Base-by-base conservation (phyloP, 73 alveolate genomes). In the Paramecium primaurelia region DNA sequence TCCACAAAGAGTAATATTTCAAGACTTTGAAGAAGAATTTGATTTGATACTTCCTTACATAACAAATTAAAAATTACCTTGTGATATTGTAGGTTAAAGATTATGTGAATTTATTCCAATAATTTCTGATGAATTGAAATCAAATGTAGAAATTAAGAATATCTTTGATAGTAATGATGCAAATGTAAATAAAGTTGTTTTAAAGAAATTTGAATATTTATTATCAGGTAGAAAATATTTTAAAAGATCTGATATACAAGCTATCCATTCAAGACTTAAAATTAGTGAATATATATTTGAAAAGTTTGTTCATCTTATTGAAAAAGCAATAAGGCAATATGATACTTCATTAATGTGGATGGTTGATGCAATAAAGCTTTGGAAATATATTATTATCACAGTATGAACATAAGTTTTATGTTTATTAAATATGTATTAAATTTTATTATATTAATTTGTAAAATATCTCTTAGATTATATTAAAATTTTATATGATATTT, bases 141-240 rank as follows among this genome's bases (percentile, higher is more conserved):
- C 84, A 32, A 64, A 64, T 64, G 42, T 64, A 64, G 84, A 64
- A 11, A 20, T 64, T 64, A 28, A 34, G 30, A 64, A 64, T 12
- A 34, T 64, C 12, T 64, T 64, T 40, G 59, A 73, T 73, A 37
- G 59, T 10, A 73, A 73, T 73, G 87, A 73, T 14, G 87, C 22
- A 30, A 40, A 73, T 38, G 59, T 73, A 3, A 40, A 38, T 73
- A 73, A 18, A 34, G 40, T 10, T 73, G 37, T 73, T 38, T 34
- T 37, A 44, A 73, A 44, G 10, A 73, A 73, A 40, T 73, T 73
- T 73, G 58, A 40, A 16, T 73, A 37, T 7, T 22, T 73, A 36
- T 44, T 73, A 30, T 73, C 87, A 73, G 87, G 87, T 37, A 34
- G 87, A 37, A 73, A 34, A 73, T 73, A 73, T 40, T 73, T 73